Percentiles rank a stretch among this genome's conserved stretches.
These are phyloP conservation scores for Massariosphaeria phaeospora DNA, from an alignment of 495 filamentous ascomycete genomes.

Conservation along the genomic window DNA sequence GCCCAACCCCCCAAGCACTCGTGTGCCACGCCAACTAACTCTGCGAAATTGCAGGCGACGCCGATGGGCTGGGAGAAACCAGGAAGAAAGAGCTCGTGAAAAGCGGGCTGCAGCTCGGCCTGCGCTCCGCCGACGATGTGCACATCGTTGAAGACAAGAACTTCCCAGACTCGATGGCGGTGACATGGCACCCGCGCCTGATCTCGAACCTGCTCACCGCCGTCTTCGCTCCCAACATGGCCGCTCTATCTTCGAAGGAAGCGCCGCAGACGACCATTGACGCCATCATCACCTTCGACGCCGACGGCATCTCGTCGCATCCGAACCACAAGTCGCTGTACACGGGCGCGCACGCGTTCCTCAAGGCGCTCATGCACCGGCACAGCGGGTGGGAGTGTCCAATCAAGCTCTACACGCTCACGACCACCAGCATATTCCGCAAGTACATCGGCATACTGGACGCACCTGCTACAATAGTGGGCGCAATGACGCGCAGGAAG, in stretches of 20 bases:
- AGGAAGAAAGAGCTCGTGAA: conserved; percentile 78
- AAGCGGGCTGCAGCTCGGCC: conserved; percentile 67
- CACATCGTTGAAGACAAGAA: conserved; percentile 73
- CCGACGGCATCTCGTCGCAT: conserved; percentile 71
- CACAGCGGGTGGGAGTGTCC: conserved; percentile 65
- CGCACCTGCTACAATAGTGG: conserved; percentile 56
- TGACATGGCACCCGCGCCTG: conserved; percentile 62
- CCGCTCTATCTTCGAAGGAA: conserved; percentile 38
- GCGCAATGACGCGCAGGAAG: conserved; percentile 39
- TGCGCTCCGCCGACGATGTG: conserved; percentile 68
- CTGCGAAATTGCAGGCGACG: conserved; percentile 57
- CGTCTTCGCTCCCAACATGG: conserved; percentile 62
- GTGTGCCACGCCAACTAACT: background rate
- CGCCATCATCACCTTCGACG: conserved; percentile 83
- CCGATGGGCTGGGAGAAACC: conserved; percentile 77
- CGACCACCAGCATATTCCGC: conserved; percentile 59
- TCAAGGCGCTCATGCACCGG: conserved; percentile 55
- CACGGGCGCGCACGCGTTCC: conserved; percentile 71
- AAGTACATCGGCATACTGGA: conserved; percentile 82
- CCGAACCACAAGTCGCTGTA: conserved; percentile 88
- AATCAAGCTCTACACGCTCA: conserved; percentile 77
- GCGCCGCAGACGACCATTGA: conserved; percentile 59
- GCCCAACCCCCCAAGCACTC: conserved; percentile 17
- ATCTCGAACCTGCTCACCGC: conserved; percentile 63
- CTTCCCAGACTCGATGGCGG: conserved; percentile 83